A percentile compares a stretch with the other conserved stretches of the same genome.
These are phyloP conservation scores for Tremellales sp. DNA, from an alignment of 1,284 basidiomycete species.

Conservation along the genomic window DNA sequence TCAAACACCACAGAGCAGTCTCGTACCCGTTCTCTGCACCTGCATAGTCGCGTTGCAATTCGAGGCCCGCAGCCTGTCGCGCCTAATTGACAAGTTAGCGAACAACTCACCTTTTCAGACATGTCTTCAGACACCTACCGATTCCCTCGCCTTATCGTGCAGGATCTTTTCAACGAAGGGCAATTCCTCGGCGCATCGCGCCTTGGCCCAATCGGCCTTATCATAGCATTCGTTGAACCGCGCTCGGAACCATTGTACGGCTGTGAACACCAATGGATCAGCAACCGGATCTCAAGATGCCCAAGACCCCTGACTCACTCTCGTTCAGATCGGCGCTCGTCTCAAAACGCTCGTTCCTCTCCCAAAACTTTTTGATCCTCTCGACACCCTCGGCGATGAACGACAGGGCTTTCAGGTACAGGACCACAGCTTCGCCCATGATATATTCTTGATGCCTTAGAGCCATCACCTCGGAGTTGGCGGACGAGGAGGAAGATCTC, in stretches of 20 bases:
- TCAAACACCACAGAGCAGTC: conserved; percentile 86
- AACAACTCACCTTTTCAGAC: conserved; percentile 1
- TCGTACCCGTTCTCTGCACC: conserved; percentile 92
- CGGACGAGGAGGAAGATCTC: conserved; percentile 27
- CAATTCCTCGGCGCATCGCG: conserved; percentile 51
- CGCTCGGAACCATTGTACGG: conserved; percentile 56
- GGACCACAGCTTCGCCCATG: conserved; percentile 73
- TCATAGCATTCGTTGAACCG: conserved; percentile 58
- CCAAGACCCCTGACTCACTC: conserved; percentile 40
- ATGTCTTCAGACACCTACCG: conserved; percentile 29
- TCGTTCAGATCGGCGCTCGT: conserved; percentile 55
- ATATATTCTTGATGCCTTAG: conserved; percentile 68
- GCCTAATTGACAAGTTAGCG: conserved; percentile 74
- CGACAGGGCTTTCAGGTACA: conserved; percentile 89
- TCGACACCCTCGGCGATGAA: conserved; percentile 91
- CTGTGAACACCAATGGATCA: too few relatives aligned
- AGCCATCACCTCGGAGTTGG: conserved; percentile 52
- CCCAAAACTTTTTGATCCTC: conserved; percentile 50
- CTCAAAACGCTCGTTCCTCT: conserved; percentile 35
- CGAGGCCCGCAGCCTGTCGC: conserved; percentile 84
- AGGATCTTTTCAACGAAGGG: conserved; percentile 54
- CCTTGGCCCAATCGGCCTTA: conserved; percentile 56
- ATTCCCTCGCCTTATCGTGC: conserved; percentile 56
- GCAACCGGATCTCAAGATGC: background rate
- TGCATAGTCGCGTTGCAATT: conserved; percentile 69